Conservation (phyloP, 768 basidiomycete species). For the Panus rudis region DNA sequence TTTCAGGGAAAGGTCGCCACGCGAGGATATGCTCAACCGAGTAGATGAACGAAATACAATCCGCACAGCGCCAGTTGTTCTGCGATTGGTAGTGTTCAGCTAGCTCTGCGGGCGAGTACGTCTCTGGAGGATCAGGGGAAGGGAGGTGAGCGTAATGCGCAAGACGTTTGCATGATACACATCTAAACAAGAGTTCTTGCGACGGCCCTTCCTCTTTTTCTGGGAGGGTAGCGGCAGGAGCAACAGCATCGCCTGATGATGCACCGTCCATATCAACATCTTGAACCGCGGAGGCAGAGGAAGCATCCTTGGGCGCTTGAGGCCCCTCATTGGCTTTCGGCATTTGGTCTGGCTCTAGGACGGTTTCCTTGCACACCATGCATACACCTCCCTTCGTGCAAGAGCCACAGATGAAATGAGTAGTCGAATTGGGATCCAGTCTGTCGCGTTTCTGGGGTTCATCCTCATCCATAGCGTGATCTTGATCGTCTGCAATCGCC, state of each 20-base stretch:
- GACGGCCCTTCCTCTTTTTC: conserved; percentile 13
- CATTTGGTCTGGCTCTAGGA: conserved; percentile 38
- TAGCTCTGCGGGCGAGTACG: conserved; percentile 32
- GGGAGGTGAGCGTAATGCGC: conserved; percentile 77
- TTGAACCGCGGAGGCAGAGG: not conserved
- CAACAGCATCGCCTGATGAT: conserved; percentile 8
- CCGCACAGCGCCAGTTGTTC: conserved; percentile 61
- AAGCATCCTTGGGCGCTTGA: conserved; percentile 5
- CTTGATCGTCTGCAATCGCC: conserved; percentile 5
- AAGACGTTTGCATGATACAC: conserved; percentile 74
- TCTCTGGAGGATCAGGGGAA: conserved; percentile 31
- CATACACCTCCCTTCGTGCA: conserved; percentile 76
- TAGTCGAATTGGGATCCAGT: conserved; percentile 50
- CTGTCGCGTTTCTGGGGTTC: conserved; percentile 38
- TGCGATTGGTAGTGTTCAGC: conserved; percentile 54
- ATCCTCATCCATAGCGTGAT: conserved; percentile 4
- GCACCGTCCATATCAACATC: conserved; percentile 33
- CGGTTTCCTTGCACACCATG: conserved; percentile 62
- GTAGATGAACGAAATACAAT: conserved; percentile 69
- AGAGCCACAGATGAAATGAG: conserved; percentile 71
- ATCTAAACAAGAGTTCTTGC: conserved; percentile 66
- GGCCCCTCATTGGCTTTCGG: not conserved
- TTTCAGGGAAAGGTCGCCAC: conserved; percentile 77
- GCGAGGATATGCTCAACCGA: conserved; percentile 80
- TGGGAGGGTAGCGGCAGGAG: conserved; percentile 12